Conservation (phyloP, 768 basidiomycete species). For the Solioccasus polychromus region DNA sequence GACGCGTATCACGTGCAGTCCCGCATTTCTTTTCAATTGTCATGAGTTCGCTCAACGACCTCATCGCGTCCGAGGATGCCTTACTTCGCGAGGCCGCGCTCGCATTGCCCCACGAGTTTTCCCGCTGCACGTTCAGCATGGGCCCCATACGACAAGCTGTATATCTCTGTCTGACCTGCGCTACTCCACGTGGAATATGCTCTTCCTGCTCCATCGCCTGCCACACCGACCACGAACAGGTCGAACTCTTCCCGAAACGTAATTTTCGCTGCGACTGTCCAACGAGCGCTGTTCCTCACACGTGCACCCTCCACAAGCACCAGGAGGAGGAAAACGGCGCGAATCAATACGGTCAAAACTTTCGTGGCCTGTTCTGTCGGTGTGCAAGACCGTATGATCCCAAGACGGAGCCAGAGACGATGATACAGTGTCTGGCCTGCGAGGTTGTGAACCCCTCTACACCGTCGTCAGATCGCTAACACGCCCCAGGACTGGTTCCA, state of each 20-base stretch:
- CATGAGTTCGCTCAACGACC: slow-evolving; percentile 37
- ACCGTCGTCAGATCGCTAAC: slow-evolving; percentile 1
- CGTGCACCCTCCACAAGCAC: slow-evolving; percentile 60
- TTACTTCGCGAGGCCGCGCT: slow-evolving; percentile 37
- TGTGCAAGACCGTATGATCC: slow-evolving; percentile 73
- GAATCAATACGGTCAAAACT: slow-evolving; percentile 77
- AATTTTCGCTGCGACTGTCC: slow-evolving; percentile 85
- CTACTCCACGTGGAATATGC: slow-evolving; percentile 66
- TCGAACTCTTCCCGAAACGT: slow-evolving; percentile 86
- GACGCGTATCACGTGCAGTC: no score
- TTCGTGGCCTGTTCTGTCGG: slow-evolving; percentile 67
- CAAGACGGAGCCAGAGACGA: slow-evolving; percentile 71
- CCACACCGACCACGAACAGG: slow-evolving; percentile 82
- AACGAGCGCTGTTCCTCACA: slow-evolving; percentile 55
- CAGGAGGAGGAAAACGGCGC: slow-evolving; percentile 51
- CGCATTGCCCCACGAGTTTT: slow-evolving; percentile 60
- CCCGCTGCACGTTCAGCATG: slow-evolving; percentile 59
- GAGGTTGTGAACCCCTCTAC: slow-evolving; percentile 47
- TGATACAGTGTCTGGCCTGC: slow-evolving; percentile 85
- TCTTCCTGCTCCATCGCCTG: slow-evolving; percentile 85
- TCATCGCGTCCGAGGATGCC: slow-evolving; percentile 27
- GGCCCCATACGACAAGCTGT: slow-evolving; percentile 73
- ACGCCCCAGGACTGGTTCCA: slow-evolving; percentile 79
- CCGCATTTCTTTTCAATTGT: neutral
- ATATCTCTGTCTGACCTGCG: slow-evolving; percentile 78